phyloP scores from a whole-genome alignment of 140 eudicot genomes.

The Cichorium intybus region DNA sequence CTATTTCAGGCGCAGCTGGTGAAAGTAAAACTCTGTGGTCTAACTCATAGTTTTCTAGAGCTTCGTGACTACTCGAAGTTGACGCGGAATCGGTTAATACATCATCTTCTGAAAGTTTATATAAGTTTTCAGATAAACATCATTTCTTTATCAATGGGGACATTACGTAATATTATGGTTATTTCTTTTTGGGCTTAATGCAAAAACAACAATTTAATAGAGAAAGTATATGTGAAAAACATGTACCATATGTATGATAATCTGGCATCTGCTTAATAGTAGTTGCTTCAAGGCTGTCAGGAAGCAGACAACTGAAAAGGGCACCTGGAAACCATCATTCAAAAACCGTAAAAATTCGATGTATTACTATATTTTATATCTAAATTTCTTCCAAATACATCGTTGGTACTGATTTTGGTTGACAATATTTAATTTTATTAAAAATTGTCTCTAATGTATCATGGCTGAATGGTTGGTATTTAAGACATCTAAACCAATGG shows the following conservation, averaged over 20 bases:
- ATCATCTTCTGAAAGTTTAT: slow-evolving; percentile 47
- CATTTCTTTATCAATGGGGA: too few species aligned
- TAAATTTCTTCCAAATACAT: background rate
- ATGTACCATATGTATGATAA: slow-evolving; percentile 62
- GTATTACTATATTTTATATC: background rate
- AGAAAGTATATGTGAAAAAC: background rate
- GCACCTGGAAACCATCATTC: slow-evolving; percentile 50
- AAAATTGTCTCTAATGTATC: too few species aligned
- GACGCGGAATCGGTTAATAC: slow-evolving; percentile 43
- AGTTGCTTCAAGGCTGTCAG: slow-evolving; percentile 78
- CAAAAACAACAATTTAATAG: background rate
- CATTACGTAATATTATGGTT: background rate
- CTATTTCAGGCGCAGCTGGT: slow-evolving; percentile 41
- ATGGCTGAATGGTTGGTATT: too few species aligned
- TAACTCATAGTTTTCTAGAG: slow-evolving; percentile 45
- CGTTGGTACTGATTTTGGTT: too few species aligned
- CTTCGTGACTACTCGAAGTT: slow-evolving; percentile 30
- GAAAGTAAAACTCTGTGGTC: slow-evolving; percentile 54
- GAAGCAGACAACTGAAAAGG: slow-evolving; percentile 73
- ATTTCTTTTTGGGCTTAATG: background rate
- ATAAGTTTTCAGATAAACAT: too few species aligned
- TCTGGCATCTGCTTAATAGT: slow-evolving; percentile 68
- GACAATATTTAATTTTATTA: too few species aligned
- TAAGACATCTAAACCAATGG: too few species aligned
- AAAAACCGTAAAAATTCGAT: slow-evolving; percentile 7